A percentile compares a stretch with the other conserved stretches of the same genome.
Evolutionary conservation across 176 grass and related monocot genomes (phyloP).

Genomic region (Ampelocalamus luodianensis): DNA sequence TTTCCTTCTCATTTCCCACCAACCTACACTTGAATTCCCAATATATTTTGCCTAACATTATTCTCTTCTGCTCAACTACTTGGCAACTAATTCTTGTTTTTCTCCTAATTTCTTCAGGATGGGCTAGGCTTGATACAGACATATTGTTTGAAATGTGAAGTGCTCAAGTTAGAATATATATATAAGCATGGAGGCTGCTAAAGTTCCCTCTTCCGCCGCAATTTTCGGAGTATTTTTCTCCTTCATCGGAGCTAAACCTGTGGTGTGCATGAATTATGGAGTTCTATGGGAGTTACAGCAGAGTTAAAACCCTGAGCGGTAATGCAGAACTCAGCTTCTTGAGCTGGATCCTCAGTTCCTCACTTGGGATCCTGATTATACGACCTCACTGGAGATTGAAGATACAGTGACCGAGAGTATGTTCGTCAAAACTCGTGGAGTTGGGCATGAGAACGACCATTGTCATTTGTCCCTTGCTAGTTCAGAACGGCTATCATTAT

Average conservation of each 20-base stretch:
- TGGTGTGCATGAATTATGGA: constrained; percentile 24
- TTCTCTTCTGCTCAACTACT: constrained; percentile 43
- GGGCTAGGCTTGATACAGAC: constrained; percentile 45
- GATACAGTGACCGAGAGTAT: neutral
- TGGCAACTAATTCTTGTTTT: constrained; percentile 35
- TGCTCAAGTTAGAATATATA: constrained; percentile 30
- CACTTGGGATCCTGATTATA: constrained; percentile 11
- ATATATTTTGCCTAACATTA: constrained; percentile 27
- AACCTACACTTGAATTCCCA: constrained; percentile 34
- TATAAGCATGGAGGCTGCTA: constrained; percentile 14
- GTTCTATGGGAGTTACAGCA: neutral
- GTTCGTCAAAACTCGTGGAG: neutral
- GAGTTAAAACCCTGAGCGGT: neutral
- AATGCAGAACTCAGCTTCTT: constrained; percentile 8
- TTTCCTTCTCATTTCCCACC: constrained; percentile 51
- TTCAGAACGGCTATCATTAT: constrained; percentile 1
- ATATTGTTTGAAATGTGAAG: constrained; percentile 32
- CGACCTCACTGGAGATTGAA: neutral
- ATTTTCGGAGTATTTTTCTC: constrained; percentile 17
- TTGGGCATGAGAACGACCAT: constrained; percentile 14
- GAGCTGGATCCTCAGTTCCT: constrained; percentile 28
- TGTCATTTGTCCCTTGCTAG: neutral
- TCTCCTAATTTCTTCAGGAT: constrained; percentile 42
- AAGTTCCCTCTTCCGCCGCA: neutral
- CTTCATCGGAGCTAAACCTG: neutral